Conservation (phyloP, 768 basidiomycete genomes). For the Boletus insuetus region DNA sequence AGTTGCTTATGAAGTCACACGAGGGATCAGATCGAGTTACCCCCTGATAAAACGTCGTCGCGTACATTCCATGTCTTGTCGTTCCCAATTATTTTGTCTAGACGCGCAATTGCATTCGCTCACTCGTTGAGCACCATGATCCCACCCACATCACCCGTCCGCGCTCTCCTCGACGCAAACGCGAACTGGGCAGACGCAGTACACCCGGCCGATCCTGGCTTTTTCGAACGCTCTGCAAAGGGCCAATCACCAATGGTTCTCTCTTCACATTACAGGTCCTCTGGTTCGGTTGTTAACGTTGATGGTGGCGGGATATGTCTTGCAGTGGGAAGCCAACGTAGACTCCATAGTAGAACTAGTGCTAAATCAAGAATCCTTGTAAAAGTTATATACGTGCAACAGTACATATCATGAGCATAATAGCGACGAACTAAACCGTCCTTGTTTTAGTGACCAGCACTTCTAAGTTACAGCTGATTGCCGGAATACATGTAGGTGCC, state of each 20-base stretch:
- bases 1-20: slow-evolving; percentile 3
- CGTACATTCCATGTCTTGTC: no score
- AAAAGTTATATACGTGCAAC: no score
- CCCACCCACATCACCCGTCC: background rate
- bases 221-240: slow-evolving; percentile 57
- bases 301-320: no score
- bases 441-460: background rate
- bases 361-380: no score
- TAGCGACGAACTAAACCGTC: no score
- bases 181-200: slow-evolving; percentile 69
- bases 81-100: no score
- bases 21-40: background rate
- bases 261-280: no score
- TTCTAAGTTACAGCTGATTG: background rate
- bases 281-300: no score
- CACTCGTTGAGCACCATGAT: slow-evolving; percentile 1
- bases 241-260: slow-evolving; percentile 71
- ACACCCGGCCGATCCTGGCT: slow-evolving; percentile 50
- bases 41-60: background rate
- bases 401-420: background rate
- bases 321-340: no score
- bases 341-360: no score
- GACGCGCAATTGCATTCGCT: no score
- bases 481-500: background rate
- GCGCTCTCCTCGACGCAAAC: slow-evolving; percentile 49